A percentile compares a stretch with the other conserved stretches of the same genome.
Evolutionary conservation across 768 basidiomycete genomes (phyloP).

Genomic region (Baorangia bicolor): DNA sequence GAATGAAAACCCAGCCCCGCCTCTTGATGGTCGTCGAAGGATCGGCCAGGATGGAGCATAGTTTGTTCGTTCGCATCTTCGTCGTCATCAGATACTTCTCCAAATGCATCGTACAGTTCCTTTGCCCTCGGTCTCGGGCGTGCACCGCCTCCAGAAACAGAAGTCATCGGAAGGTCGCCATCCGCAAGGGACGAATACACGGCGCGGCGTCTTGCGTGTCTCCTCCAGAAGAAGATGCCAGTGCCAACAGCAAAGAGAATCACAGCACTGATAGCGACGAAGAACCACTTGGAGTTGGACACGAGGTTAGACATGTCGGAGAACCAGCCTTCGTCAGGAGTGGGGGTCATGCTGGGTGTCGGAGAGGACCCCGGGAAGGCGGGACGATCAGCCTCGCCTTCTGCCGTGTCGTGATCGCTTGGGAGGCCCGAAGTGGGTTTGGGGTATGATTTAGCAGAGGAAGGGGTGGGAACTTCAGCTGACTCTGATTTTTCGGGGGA

Average conservation of each 20-base stretch:
- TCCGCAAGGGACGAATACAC: slow-evolving; percentile 61
- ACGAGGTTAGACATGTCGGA: slow-evolving; percentile 71
- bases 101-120: slow-evolving; percentile 96
- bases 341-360: slow-evolving; percentile 46
- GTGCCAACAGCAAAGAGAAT: slow-evolving; percentile 67
- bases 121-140: slow-evolving; percentile 56
- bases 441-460: slow-evolving; percentile 58
- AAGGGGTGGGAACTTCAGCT: slow-evolving; percentile 37
- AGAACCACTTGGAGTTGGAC: slow-evolving; percentile 84
- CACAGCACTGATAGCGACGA: slow-evolving; percentile 79
- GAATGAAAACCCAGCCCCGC: slow-evolving; percentile 64
- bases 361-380: slow-evolving; percentile 51
- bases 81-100: slow-evolving; percentile 82
- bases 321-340: slow-evolving; percentile 85
- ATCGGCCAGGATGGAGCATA: slow-evolving; percentile 45
- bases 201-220: slow-evolving; percentile 42
- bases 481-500: slow-evolving; percentile 46
- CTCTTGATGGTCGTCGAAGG: slow-evolving; percentile 34
- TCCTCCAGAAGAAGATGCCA: slow-evolving; percentile 79
- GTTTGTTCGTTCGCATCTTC: slow-evolving; percentile 77
- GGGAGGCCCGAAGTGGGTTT: slow-evolving; percentile 91
- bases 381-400: slow-evolving; percentile 79
- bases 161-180: slow-evolving; percentile 77
- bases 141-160: slow-evolving; percentile 47
- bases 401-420: slow-evolving; percentile 75